Conservation (phyloP, 2,329 filamentous ascomycete genomes). For the Raffaelea arxii region DNA sequence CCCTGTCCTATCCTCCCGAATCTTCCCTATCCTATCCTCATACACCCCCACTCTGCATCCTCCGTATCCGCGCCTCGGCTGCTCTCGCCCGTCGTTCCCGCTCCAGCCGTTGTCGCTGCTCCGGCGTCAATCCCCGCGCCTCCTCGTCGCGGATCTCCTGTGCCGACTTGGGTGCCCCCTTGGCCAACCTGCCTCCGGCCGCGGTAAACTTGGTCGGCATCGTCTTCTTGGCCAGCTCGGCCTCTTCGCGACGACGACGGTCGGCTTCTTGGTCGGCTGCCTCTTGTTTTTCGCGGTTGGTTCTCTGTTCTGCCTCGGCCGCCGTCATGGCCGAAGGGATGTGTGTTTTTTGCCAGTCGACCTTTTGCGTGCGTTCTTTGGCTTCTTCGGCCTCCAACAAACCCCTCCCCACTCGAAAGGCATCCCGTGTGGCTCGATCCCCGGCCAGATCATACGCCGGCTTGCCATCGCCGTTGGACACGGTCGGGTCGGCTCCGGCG, state of each 20-base stretch:
- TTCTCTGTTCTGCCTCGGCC: constrained; percentile 59
- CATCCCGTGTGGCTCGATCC: constrained; percentile 76
- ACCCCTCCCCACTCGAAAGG: constrained; percentile 78
- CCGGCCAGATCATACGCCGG: constrained; percentile 80
- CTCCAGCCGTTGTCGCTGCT: constrained; percentile 77
- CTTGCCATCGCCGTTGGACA: constrained; percentile 65
- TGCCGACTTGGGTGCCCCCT: constrained; percentile 59
- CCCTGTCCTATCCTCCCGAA: no score
- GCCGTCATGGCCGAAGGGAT: constrained; percentile 64
- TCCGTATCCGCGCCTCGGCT: constrained; percentile 75
- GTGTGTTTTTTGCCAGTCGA: constrained; percentile 62
- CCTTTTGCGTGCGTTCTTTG: constrained; percentile 18
- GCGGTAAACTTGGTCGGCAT: constrained; percentile 27
- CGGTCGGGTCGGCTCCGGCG: constrained; percentile 62
- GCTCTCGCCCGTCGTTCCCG: constrained; percentile 83
- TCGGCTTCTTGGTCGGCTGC: constrained; percentile 58
- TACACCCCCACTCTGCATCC: no score
- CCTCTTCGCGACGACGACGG: constrained; percentile 64
- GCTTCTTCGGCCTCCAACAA: constrained; percentile 70
- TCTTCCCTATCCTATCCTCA: no score
- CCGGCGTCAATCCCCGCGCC: constrained; percentile 71
- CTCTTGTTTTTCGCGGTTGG: constrained; percentile 60
- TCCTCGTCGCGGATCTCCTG: constrained; percentile 80
- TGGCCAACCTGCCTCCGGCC: constrained; percentile 36
- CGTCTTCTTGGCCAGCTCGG: constrained; percentile 59